phyloP scores from a whole-genome alignment of 2,329 filamentous ascomycete species.

The Aspergillus sp. region DNA sequence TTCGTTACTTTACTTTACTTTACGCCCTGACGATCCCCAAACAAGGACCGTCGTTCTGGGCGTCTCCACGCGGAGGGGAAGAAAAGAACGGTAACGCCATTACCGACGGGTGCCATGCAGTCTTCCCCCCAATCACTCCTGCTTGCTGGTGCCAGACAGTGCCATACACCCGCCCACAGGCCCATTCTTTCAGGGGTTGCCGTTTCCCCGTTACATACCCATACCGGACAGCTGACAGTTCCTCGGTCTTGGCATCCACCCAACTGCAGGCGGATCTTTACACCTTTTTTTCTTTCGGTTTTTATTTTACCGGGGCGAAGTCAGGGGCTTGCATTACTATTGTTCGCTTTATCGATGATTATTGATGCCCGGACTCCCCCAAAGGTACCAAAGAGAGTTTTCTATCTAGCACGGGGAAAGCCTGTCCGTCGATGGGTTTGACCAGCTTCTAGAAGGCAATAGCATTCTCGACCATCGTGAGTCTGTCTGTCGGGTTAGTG shows the following conservation, averaged over 20 bases:
- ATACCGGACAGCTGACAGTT: not conserved
- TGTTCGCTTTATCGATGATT: not conserved
- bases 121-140: not conserved
- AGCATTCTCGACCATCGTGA: not conserved
- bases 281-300: not conserved
- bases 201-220: conserved; percentile 2
- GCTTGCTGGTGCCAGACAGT: not conserved
- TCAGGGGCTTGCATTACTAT: conserved; percentile 1
- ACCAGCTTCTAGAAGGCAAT: conserved; percentile 1
- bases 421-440: not conserved
- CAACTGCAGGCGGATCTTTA: not conserved
- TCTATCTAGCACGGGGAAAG: not conserved
- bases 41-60: conserved; percentile 19
- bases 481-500: not conserved
- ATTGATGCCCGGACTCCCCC: not conserved
- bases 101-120: conserved; percentile 3
- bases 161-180: not conserved
- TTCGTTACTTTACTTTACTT: not conserved
- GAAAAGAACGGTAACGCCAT: conserved; percentile 7
- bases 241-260: not conserved
- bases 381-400: not conserved
- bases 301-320: not conserved
- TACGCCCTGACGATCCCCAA: conserved; percentile 25
- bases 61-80: conserved; percentile 16
- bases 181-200: conserved; percentile 6